Evolutionary conservation across 2,329 filamentous ascomycete species (phyloP).

Genomic region (Biscogniauxia marginata): DNA sequence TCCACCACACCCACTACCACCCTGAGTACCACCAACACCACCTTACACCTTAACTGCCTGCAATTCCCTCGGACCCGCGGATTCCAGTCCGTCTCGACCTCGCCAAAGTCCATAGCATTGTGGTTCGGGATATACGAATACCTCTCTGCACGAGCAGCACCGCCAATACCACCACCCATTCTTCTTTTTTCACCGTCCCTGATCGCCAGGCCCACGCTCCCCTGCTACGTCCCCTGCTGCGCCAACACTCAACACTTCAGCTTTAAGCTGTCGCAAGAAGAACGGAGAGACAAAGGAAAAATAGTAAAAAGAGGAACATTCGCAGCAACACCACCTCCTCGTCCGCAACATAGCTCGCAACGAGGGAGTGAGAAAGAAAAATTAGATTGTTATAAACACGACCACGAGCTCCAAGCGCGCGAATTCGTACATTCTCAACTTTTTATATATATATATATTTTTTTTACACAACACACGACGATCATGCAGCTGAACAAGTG

Average conservation of each 20-base stretch:
- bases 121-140: constrained; percentile 18
- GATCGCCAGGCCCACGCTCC: constrained; percentile 15
- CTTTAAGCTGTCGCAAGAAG: constrained; percentile 8
- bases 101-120: constrained; percentile 13
- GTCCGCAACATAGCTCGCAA: not conserved
- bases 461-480: constrained; percentile 9
- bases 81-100: constrained; percentile 15
- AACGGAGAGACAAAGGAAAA: not conserved
- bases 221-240: constrained; percentile 8
- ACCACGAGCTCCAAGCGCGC: constrained; percentile 5
- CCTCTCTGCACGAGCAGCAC: constrained; percentile 15
- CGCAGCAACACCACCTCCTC: not conserved
- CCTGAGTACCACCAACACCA: constrained; percentile 13
- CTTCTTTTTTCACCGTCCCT: constrained; percentile 16
- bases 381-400: constrained; percentile 5
- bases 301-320: not conserved
- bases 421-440: constrained; percentile 8
- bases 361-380: not conserved
- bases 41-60: constrained; percentile 13
- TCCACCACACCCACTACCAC: constrained; percentile 11
- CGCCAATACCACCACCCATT: constrained; percentile 16
- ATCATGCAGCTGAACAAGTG: constrained; percentile 35
- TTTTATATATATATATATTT: constrained; percentile 6
- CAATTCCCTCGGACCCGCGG: constrained; percentile 16
- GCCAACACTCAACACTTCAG: constrained; percentile 14